Percentiles rank a stretch among this genome's conserved stretches.
Evolutionary conservation across 805 yeast species (phyloP).

Genomic region (Candida endomychidarum): DNA sequence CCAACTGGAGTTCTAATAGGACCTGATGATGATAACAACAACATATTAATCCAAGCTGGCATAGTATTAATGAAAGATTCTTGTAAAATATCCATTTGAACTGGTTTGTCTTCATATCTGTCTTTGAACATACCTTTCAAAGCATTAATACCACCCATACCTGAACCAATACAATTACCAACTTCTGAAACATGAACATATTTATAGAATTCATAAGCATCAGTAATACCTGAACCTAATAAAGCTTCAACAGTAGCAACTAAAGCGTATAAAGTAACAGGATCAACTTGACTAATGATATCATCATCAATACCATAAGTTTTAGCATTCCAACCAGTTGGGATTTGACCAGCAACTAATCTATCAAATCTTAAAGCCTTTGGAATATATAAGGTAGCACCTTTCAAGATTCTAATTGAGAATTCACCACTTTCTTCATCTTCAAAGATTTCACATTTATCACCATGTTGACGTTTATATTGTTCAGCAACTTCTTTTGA

Average conservation of each 20-base stretch:
- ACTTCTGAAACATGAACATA: constrained; percentile 98
- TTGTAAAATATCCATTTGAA: constrained; percentile 95
- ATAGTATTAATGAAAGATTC: constrained; percentile 98
- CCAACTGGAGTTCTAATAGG: constrained; percentile 99
- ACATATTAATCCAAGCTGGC: constrained; percentile 99
- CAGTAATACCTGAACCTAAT: constrained; percentile 91
- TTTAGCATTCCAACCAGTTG: constrained; percentile 97
- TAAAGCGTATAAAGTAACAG: constrained; percentile 86
- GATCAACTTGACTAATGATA: constrained; percentile 91
- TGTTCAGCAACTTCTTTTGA: constrained; percentile 94
- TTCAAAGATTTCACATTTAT: constrained; percentile 86
- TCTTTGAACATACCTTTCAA: constrained; percentile 97
- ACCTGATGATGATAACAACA: constrained; percentile 94
- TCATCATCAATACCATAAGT: constrained; percentile 95
- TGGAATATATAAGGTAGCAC: constrained; percentile 88
- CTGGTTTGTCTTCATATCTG: constrained; percentile 88
- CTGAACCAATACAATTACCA: constrained; percentile 99
- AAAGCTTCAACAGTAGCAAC: constrained; percentile 96
- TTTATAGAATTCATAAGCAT: constrained; percentile 97
- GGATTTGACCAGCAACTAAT: constrained; percentile 89
- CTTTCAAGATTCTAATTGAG: constrained; percentile 87
- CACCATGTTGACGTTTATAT: constrained; percentile 92
- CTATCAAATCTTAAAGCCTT: constrained; percentile 78
- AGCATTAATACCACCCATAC: constrained; percentile 99
- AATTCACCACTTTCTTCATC: constrained; percentile 88